These are phyloP conservation scores for Zygnema cylindricum DNA, from an alignment of 139 green algal species.

Conservation along the genomic window DNA sequence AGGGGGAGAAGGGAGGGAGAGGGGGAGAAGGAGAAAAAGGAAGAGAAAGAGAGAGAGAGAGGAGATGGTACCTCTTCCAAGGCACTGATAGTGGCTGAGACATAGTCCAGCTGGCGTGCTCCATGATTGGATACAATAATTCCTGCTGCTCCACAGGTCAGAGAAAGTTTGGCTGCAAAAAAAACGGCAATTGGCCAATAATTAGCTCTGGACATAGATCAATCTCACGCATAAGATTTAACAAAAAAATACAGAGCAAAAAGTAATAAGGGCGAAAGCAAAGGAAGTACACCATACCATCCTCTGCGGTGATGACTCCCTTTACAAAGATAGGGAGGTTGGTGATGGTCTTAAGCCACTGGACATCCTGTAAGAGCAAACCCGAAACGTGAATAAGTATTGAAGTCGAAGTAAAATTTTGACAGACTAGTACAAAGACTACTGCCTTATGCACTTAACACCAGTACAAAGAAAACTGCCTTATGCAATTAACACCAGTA, in stretches of 20 bases:
- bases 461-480: no score
- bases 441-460: no score
- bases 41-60: conserved; percentile 7
- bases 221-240: no score
- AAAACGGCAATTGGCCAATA: no score
- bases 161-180: conserved; percentile 48
- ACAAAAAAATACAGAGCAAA: neutral
- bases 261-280: neutral
- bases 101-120: conserved; percentile 88
- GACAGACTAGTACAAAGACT: no score
- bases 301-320: conserved; percentile 64
- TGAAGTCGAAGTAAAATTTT: no score
- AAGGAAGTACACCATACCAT: conserved; percentile 46
- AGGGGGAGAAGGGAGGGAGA: neutral
- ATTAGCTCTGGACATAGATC: no score
- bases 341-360: conserved; percentile 64
- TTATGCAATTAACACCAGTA: no score
- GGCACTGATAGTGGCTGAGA: conserved; percentile 77
- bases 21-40: neutral
- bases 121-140: conserved; percentile 84
- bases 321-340: conserved; percentile 63
- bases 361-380: conserved; percentile 43
- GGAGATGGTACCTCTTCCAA: conserved; percentile 71
- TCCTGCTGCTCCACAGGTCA: conserved; percentile 45
- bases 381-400: no score